Percentiles rank a stretch among this genome's conserved stretches.
Conservation (phyloP, 371 early-diverging fungal species). For the Phascolomyces articulosus region DNA sequence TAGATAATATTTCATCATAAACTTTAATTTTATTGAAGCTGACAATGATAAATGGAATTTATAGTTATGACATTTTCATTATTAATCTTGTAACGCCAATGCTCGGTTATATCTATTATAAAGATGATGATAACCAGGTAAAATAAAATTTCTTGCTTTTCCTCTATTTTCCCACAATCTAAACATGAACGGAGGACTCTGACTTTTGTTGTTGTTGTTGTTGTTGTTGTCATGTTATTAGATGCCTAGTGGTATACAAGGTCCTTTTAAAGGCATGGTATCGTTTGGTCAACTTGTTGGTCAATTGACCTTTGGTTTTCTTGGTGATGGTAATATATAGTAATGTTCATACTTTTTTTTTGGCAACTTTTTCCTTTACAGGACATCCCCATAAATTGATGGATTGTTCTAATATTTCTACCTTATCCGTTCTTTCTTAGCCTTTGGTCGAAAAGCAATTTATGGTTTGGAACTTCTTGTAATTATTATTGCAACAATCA, state of each 20-base stretch:
- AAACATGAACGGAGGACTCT: no score
- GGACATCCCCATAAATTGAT: no score
- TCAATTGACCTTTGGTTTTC: conserved; percentile 76
- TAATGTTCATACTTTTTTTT: conserved; percentile 55
- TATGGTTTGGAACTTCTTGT: conserved; percentile 70
- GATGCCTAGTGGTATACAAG: conserved; percentile 59
- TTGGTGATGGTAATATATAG: conserved; percentile 72
- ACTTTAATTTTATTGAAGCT: no score
- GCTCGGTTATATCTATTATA: conserved; percentile 69
- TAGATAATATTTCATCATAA: no score
- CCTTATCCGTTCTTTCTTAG: no score
- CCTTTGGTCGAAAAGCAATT: conserved; percentile 68
- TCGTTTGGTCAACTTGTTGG: conserved; percentile 77
- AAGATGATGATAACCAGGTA: conserved; percentile 23
- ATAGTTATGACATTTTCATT: conserved; percentile 60
- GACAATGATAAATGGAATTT: no score
- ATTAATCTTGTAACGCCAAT: conserved; percentile 74
- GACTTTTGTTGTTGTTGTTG: no score
- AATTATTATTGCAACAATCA: conserved; percentile 56
- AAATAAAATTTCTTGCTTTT: neutral
- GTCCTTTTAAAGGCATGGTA: conserved; percentile 75
- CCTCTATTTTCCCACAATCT: neutral
- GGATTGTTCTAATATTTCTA: no score
- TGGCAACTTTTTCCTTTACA: no score
- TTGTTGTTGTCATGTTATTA: conserved; percentile 7